phyloP scores from a whole-genome alignment of 2,329 filamentous ascomycete species.

The Tolypocladium amazonense region DNA sequence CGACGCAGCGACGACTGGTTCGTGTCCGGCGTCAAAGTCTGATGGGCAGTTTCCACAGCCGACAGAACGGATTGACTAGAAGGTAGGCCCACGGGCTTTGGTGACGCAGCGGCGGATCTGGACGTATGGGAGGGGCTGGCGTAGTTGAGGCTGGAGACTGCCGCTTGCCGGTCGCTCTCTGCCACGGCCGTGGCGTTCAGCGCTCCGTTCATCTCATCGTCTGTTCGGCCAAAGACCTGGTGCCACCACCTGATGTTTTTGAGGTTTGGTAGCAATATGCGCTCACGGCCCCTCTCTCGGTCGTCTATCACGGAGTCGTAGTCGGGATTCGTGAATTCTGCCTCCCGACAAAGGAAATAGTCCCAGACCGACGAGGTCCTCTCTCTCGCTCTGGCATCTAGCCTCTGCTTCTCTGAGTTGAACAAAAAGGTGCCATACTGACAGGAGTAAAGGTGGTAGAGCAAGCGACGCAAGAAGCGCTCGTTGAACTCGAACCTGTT shows the following conservation, averaged over 20 bases:
- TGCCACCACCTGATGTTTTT: conserved; percentile 89
- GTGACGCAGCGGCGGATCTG: conserved; percentile 15
- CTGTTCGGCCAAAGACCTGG: conserved; percentile 73
- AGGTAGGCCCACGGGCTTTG: conserved; percentile 26
- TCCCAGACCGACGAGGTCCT: conserved; percentile 86
- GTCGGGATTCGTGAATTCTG: conserved; percentile 72
- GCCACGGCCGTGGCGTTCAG: conserved; percentile 43
- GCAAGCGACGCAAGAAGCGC: conserved; percentile 73
- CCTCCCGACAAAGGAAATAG: conserved; percentile 74
- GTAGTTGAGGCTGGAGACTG: conserved; percentile 22
- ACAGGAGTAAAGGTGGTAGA: conserved; percentile 92
- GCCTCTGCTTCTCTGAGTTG: conserved; percentile 84
- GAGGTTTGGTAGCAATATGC: conserved; percentile 70
- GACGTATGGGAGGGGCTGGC: conserved; percentile 14
- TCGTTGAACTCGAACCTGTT: conserved; percentile 95
- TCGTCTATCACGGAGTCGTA: conserved; percentile 72
- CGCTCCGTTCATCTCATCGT: conserved; percentile 84
- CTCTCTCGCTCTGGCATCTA: conserved; percentile 56
- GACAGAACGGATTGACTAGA: conserved; percentile 43
- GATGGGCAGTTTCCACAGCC: conserved; percentile 47
- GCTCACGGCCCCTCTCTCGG: conserved; percentile 65
- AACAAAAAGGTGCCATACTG: conserved; percentile 96
- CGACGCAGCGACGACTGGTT: conserved; percentile 27
- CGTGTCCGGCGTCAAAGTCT: conserved; percentile 32
- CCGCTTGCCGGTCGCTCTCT: conserved; percentile 28